Conservation (phyloP, 1,284 basidiomycete species). For the Cutaneotrichosporon sp. region DNA sequence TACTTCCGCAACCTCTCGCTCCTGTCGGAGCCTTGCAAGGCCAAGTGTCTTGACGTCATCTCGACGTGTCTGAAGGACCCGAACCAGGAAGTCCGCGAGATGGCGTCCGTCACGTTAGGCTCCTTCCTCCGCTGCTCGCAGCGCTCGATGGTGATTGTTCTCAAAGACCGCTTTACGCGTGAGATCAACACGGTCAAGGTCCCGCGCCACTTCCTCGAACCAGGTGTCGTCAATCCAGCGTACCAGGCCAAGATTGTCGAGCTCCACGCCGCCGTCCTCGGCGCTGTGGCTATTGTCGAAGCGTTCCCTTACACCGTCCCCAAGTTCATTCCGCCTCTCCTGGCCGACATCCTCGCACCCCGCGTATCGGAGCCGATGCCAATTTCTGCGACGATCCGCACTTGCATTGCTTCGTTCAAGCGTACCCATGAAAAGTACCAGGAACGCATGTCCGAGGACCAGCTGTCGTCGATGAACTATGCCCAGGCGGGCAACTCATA, state of each 20-base stretch:
- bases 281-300: constrained; percentile 60
- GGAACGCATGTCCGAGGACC: constrained; percentile 83
- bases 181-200: constrained; percentile 65
- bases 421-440: constrained; percentile 63
- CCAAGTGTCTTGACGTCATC: constrained; percentile 66
- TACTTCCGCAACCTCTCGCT: constrained; percentile 67
- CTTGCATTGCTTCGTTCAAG: constrained; percentile 68
- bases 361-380: constrained; percentile 89
- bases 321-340: constrained; percentile 57
- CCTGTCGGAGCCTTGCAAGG: constrained; percentile 66
- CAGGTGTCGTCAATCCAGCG: constrained; percentile 56
- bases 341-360: constrained; percentile 49
- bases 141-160: constrained; percentile 76
- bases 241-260: constrained; percentile 73
- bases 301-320: constrained; percentile 64
- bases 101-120: constrained; percentile 84
- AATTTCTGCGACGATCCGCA: constrained; percentile 84
- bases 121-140: constrained; percentile 92
- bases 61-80: constrained; percentile 72
- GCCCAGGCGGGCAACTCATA: constrained; percentile 89
- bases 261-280: constrained; percentile 86
- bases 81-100: constrained; percentile 91
- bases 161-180: constrained; percentile 81
- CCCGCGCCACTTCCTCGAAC: constrained; percentile 65
- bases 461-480: constrained; percentile 78